Percentiles rank a stretch among this genome's conserved stretches.
Conservation (phyloP, 257 asterid species). For the Ligustrum vulgare region DNA sequence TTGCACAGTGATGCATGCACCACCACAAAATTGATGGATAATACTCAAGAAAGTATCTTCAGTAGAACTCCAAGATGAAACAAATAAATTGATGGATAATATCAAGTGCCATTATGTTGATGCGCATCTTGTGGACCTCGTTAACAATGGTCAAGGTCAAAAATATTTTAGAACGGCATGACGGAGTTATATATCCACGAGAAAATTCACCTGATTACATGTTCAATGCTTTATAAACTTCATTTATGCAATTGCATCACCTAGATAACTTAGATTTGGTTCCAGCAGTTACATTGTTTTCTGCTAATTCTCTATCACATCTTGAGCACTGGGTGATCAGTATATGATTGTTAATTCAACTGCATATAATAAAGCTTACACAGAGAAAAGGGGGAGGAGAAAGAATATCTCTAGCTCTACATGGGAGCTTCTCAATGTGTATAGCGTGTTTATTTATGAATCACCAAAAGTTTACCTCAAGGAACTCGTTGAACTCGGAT, state of each 20-base stretch:
- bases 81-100: background rate
- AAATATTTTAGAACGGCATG: background rate
- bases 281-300: background rate
- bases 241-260: background rate
- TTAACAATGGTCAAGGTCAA: background rate
- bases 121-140: background rate
- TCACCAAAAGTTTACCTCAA: conserved; percentile 56
- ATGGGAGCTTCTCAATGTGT: conserved; percentile 11
- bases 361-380: background rate
- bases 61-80: conserved; percentile 13
- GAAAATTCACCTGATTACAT: background rate
- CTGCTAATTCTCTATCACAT: background rate
- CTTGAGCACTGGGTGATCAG: background rate
- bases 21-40: conserved; percentile 4
- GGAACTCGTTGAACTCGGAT: conserved; percentile 86
- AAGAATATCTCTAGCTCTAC: background rate
- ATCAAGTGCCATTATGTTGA: background rate
- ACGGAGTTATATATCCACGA: background rate
- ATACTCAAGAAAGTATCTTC: background rate
- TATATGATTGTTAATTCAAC: background rate
- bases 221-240: background rate
- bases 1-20: conserved; percentile 12
- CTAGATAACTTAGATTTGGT: background rate
- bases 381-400: background rate
- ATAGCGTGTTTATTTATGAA: conserved; percentile 5